Conservation (phyloP, 1,284 basidiomycete genomes). For the Ganoderma multipileum region DNA sequence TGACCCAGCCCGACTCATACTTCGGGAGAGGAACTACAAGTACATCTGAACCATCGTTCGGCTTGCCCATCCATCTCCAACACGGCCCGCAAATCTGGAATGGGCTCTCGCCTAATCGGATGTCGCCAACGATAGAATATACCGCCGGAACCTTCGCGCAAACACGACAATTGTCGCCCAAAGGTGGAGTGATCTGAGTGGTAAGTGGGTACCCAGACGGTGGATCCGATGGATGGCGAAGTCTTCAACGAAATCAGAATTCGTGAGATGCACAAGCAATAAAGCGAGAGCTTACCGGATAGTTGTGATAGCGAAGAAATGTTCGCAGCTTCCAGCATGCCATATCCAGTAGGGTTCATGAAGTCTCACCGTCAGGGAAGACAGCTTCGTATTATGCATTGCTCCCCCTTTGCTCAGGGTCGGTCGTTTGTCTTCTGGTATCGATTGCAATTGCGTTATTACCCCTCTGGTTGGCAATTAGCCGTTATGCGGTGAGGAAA, state of each 20-base stretch:
- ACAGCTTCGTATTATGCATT: conserved; percentile 55
- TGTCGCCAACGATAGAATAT: conserved; percentile 69
- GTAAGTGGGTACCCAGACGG: conserved; percentile 67
- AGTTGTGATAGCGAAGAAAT: conserved; percentile 75
- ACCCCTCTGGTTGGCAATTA: conserved; percentile 55
- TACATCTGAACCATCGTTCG: conserved; percentile 47
- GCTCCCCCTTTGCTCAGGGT: conserved; percentile 51
- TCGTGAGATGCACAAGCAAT: neutral
- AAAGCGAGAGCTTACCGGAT: conserved; percentile 60
- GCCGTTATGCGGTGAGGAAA: conserved; percentile 9
- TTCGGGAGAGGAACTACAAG: conserved; percentile 59
- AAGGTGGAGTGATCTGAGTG: conserved; percentile 65
- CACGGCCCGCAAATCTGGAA: conserved; percentile 74
- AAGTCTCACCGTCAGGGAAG: conserved; percentile 62
- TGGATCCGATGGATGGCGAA: conserved; percentile 63
- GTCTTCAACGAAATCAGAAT: conserved; percentile 44
- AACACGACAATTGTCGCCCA: conserved; percentile 67
- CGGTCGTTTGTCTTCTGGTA: conserved; percentile 43
- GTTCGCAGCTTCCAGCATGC: conserved; percentile 83
- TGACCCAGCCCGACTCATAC: conserved; percentile 46
- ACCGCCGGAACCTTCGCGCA: conserved; percentile 75
- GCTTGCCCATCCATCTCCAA: conserved; percentile 72
- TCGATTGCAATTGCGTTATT: conserved; percentile 46
- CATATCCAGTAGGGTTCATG: conserved; percentile 83
- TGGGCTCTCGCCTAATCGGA: conserved; percentile 77